Evolutionary conservation across 192 early-diverging fungal species (phyloP), one percentile per base, ranked within the genome.

Genomic region (Funneliformis mosseae): DNA sequence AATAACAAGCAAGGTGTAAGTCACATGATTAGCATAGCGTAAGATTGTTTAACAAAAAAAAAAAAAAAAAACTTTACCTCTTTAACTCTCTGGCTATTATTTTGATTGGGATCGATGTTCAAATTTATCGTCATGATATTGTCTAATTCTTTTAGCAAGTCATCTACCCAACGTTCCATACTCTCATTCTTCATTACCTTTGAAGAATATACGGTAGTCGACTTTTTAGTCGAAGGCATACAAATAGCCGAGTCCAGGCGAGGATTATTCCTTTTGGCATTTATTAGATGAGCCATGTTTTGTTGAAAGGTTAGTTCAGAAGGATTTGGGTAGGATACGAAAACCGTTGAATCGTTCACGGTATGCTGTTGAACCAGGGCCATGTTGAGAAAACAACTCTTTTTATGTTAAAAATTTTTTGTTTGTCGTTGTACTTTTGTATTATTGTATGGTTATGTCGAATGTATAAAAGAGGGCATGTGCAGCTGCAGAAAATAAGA

Each of bases 161-260:
- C 39, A 62, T 76, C 60, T 14, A 76, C 75, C 75, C 75, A 76
- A 41, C 50, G 33, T 43, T 76, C 75, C n/a, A 76, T 43, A 63
- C 75, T 63, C 11, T 76, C 75, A 41, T 76, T 76, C 8, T 76
- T 76, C 25, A 28, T 75, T 8, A 28, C n/a, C 48, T 55, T 60
- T 27, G 74, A 28, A 25, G 73, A 8, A 55, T 41, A 62, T n/a
- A 18, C 18, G 12, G 60, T 21, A 16, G 75, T 62, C 8, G 75
- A 43, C 61, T 76, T 62, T 45, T 76, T 76, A 16, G 59, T 8
- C 8, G 75, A 76, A 62, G 75, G 59, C 59, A 76, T 76, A 42
- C 75, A 62, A n/a, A 76, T 76, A 10, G 59, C 75, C n/a, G 75
- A 76, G 27, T 76, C 75, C 23, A 76, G n/a, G 12, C 75, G 45